Conservation (phyloP, 306 rosid species). For the Adenanthera pavonina region DNA sequence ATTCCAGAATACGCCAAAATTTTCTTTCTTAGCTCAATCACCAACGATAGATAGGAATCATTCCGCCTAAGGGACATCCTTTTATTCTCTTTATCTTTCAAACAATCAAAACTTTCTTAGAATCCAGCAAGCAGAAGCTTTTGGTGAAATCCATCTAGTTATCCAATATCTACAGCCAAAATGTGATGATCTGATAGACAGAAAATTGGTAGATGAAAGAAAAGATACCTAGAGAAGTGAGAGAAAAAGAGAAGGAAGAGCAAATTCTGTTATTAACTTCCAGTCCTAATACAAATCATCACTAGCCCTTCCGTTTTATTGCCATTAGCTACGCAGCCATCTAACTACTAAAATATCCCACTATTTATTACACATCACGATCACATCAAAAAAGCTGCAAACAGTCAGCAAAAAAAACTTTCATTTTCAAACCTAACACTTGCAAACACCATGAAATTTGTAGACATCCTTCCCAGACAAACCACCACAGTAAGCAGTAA, state of each 20-base stretch:
- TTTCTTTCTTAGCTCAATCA: neutral
- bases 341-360: no score
- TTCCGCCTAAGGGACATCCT: neutral
- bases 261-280: no score
- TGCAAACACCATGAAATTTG: neutral
- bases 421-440: neutral
- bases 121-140: conserved; percentile 18
- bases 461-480: conserved; percentile 8
- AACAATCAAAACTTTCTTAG: neutral
- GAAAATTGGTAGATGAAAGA: no score
- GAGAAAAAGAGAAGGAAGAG: no score
- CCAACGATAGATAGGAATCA: conserved; percentile 27
- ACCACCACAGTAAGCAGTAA: neutral
- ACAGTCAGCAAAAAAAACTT: neutral
- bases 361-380: neutral
- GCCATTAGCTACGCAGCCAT: no score
- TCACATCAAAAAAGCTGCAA: neutral
- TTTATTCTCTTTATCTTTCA: neutral
- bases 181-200: neutral
- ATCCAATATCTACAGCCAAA: conserved; percentile 28
- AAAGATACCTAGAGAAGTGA: no score
- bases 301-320: no score
- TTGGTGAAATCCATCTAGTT: conserved; percentile 11
- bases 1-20: neutral
- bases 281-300: no score